These are phyloP conservation scores for Nannizziopsis barbatae DNA, from an alignment of 2,329 filamentous ascomycete genomes.

Conservation along the genomic window DNA sequence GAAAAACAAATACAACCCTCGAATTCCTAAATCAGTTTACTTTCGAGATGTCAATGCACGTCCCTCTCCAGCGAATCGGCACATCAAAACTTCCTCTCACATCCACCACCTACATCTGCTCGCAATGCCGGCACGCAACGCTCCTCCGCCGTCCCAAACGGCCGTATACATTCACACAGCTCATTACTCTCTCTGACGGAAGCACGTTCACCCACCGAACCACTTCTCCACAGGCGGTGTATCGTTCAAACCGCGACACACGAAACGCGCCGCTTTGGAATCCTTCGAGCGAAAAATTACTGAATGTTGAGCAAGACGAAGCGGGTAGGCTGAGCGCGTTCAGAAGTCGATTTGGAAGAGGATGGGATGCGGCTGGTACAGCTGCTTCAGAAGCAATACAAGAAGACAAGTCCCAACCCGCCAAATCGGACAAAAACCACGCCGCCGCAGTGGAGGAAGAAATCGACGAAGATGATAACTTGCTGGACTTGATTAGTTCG, in stretches of 20 bases:
- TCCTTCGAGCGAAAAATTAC: constrained; percentile 64
- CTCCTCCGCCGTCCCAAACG: constrained; percentile 79
- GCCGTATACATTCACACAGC: constrained; percentile 94
- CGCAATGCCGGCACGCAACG: constrained; percentile 67
- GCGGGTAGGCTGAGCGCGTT: constrained; percentile 82
- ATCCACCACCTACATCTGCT: constrained; percentile 34
- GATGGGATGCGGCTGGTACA: constrained; percentile 56
- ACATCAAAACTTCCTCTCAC: constrained; percentile 11
- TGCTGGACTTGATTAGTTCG: constrained; percentile 48
- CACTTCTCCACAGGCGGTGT: constrained; percentile 44
- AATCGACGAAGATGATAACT: constrained; percentile 42
- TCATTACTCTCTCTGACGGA: constrained; percentile 85
- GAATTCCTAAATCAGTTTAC: background rate
- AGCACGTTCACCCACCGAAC: constrained; percentile 54
- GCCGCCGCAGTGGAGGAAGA: constrained; percentile 26
- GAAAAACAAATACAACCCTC: background rate
- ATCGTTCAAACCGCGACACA: constrained; percentile 64
- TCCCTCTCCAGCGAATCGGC: constrained; percentile 26
- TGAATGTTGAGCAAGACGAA: constrained; percentile 90
- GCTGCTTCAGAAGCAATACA: constrained; percentile 20
- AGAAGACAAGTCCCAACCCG: constrained; percentile 12
- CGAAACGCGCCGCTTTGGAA: constrained; percentile 89
- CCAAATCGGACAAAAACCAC: constrained; percentile 14
- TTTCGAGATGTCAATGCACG: constrained; percentile 28
- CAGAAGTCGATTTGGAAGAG: constrained; percentile 68